Conservation (phyloP, 441 rosid species). For the Pelargonium citronellum region DNA sequence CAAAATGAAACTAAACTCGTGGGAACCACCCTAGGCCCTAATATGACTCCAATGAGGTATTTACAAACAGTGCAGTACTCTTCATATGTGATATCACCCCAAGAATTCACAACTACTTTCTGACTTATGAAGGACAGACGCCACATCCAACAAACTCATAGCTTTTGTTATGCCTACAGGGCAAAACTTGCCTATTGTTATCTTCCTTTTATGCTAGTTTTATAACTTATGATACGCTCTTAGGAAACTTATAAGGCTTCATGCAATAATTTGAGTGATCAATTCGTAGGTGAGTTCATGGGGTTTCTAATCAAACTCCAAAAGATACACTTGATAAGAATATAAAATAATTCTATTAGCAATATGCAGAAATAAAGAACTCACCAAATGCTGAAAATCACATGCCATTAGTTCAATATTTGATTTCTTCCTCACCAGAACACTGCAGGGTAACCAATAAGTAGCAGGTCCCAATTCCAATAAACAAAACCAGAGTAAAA, state of each 20-base stretch:
- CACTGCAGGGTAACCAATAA: slow-evolving; percentile 40
- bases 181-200: background rate
- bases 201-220: no score
- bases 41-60: no score
- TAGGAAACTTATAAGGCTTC: no score
- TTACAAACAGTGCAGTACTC: no score
- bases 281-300: background rate
- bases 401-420: slow-evolving; percentile 59
- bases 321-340: background rate
- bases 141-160: background rate
- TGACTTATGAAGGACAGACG: background rate
- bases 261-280: no score
- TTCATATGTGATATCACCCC: background rate
- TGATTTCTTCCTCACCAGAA: slow-evolving; percentile 58
- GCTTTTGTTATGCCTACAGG: background rate
- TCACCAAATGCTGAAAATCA: slow-evolving; percentile 68
- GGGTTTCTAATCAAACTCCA: background rate
- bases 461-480: background rate
- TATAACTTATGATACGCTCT: no score
- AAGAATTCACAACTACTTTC: background rate
- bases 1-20: no score
- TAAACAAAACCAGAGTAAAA: background rate
- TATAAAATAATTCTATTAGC: background rate
- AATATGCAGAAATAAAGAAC: slow-evolving; percentile 21
- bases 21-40: no score